Conservation (phyloP, 2,329 filamentous ascomycete species). For the Aureobasidium sp. region DNA sequence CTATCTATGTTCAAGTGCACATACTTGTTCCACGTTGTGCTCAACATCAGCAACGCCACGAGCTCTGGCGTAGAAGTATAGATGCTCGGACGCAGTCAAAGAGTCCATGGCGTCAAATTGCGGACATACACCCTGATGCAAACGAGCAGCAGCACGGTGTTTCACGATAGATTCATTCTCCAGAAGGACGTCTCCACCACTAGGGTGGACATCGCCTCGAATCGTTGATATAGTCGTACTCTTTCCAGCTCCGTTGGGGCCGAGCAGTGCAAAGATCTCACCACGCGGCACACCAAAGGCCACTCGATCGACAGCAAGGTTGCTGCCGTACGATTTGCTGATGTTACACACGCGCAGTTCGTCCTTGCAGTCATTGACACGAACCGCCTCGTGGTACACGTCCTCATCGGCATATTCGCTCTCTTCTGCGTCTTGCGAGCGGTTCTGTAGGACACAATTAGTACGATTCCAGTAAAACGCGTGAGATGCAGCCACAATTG, state of each 20-base stretch:
- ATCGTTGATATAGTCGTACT: slow-evolving; percentile 84
- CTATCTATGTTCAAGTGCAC: not conserved
- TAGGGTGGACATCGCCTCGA: slow-evolving; percentile 75
- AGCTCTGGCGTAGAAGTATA: slow-evolving; percentile 78
- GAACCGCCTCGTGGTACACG: slow-evolving; percentile 54
- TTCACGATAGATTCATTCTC: slow-evolving; percentile 68
- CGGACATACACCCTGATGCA: slow-evolving; percentile 82
- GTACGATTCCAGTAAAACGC: not conserved
- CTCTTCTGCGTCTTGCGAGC: slow-evolving; percentile 37
- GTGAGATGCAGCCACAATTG: not conserved
- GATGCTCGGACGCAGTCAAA: slow-evolving; percentile 82
- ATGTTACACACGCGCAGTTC: slow-evolving; percentile 73
- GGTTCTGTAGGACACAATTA: slow-evolving; percentile 20
- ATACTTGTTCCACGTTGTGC: slow-evolving; percentile 67
- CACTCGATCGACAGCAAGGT: slow-evolving; percentile 78
- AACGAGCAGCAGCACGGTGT: slow-evolving; percentile 62
- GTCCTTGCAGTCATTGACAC: slow-evolving; percentile 54
- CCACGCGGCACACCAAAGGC: slow-evolving; percentile 72
- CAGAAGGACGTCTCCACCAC: slow-evolving; percentile 71
- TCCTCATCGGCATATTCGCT: slow-evolving; percentile 44
- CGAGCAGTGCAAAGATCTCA: slow-evolving; percentile 81
- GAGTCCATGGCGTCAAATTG: slow-evolving; percentile 70
- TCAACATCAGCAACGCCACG: slow-evolving; percentile 68
- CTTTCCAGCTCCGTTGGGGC: slow-evolving; percentile 87
- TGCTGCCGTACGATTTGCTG: slow-evolving; percentile 68